Evolutionary conservation across 1,284 basidiomycete genomes (phyloP).

Genomic region (Cystobasidiaceae sp.): DNA sequence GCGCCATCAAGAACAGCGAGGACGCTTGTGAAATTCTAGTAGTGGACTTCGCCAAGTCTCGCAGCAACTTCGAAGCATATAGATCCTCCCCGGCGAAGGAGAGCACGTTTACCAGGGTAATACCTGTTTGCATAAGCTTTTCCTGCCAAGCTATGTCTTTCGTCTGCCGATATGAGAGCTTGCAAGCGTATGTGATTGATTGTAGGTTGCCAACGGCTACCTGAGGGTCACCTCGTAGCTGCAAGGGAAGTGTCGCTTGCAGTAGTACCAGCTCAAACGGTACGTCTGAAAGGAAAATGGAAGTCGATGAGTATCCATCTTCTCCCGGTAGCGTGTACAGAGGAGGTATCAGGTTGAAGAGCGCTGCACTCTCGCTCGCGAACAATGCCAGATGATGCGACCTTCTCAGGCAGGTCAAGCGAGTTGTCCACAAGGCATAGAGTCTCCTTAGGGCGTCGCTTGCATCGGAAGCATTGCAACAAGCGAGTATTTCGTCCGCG

Average conservation of each 20-base stretch:
- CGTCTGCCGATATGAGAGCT: conserved; percentile 13
- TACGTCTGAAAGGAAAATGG: conserved; percentile 4
- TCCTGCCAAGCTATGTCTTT: conserved; percentile 6
- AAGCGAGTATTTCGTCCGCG: not conserved
- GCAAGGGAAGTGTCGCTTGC: conserved; percentile 7
- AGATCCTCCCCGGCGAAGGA: not conserved
- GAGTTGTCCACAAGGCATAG: not conserved
- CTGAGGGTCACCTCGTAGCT: conserved; percentile 4
- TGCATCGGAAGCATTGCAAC: not conserved
- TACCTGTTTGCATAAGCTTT: conserved; percentile 4
- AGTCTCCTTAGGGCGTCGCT: not conserved
- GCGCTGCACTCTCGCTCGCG: conserved; percentile 12
- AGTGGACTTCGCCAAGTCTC: not conserved
- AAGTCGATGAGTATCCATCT: not conserved
- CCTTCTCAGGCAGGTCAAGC: not conserved
- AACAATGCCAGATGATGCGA: conserved; percentile 1
- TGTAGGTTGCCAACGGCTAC: not conserved
- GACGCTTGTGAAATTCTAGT: not conserved
- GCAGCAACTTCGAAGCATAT: not conserved
- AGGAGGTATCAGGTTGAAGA: conserved; percentile 7
- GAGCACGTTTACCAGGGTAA: conserved; percentile 12
- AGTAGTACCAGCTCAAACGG: conserved; percentile 16
- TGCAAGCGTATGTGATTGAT: conserved; percentile 16
- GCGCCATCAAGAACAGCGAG: not conserved
- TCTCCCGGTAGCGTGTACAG: not conserved